These are phyloP conservation scores for Amanita subjunquillea DNA, from an alignment of 768 basidiomycete species.

Conservation along the genomic window DNA sequence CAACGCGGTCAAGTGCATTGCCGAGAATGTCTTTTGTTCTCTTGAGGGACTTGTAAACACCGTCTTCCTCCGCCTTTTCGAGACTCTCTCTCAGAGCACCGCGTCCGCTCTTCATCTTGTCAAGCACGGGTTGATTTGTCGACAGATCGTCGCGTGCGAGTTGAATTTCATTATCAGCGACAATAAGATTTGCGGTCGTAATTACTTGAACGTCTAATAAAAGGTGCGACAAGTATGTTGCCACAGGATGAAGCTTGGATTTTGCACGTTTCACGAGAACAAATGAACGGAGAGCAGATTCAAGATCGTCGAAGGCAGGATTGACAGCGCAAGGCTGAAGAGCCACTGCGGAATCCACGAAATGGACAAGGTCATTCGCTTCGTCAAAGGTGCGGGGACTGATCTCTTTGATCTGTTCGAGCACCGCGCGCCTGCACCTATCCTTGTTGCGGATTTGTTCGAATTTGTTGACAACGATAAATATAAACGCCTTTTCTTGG, in stretches of 20 bases:
- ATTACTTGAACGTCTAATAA: conserved; percentile 85
- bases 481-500: conserved; percentile 95
- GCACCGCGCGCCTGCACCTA: conserved; percentile 76
- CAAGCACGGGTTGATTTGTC: conserved; percentile 67
- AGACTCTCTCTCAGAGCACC: conserved; percentile 73
- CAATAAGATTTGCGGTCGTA: conserved; percentile 74
- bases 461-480: conserved; percentile 98
- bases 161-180: conserved; percentile 72
- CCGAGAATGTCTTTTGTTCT: conserved; percentile 50
- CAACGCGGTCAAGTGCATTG: conserved; percentile 67
- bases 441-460: conserved; percentile 94
- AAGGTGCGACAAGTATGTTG: conserved; percentile 86
- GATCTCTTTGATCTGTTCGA: conserved; percentile 90
- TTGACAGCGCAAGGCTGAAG: conserved; percentile 56
- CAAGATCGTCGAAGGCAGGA: conserved; percentile 77
- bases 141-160: conserved; percentile 63
- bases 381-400: conserved; percentile 91
- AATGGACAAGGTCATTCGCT: conserved; percentile 90
- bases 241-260: conserved; percentile 89
- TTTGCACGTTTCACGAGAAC: conserved; percentile 93
- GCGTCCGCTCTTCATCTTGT: conserved; percentile 71
- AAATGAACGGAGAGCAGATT: conserved; percentile 84
- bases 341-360: conserved; percentile 84
- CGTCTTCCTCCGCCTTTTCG: conserved; percentile 70
- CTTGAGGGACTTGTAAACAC: conserved; percentile 40